Evolutionary conservation across 768 basidiomycete genomes (phyloP), one percentile per base, ranked within the genome.

Genomic region (Pisolithus marmoratus): DNA sequence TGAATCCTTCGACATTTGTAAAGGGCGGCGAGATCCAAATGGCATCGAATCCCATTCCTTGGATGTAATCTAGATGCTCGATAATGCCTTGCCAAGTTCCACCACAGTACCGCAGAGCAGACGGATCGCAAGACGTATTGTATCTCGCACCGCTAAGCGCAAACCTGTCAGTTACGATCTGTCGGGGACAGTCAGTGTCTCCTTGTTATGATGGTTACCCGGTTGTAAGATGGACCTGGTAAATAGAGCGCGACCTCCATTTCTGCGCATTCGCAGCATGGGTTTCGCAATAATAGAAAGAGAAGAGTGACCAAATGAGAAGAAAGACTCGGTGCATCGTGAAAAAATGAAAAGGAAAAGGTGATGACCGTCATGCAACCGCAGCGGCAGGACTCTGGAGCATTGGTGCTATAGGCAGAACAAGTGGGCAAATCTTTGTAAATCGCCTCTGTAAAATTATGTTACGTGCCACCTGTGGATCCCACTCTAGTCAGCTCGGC

Each of bases 91-190:
- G 63, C 76, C 79, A 83, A 2, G 78, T 78, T 5, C 82, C 82
- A 27, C 81, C 81, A 52, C 82, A 84, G 63, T 81, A 80, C 37
- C 69, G 68, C 38, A 77, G 75, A 23, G 68, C 62, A 27, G 66
- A 60, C 1, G 78, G 75, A 56, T 81, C 69, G 60, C 82, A 82
- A 2, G 68, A 51, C 38, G 71, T 55, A 43, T 64, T 66, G 55
- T 67, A 63, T 2, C 60, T 63, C 1, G 61, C 56, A 6, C 65
- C 69, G 36, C 74, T 72, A 6, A 78, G 76, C 14, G 82, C 81
- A 57, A 83, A 84, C n/a, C 83, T 70, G 57, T 84, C 83, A 1
- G 81, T 82, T 36, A 84, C 66, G 29, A 82, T 47, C 74, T 78
- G 49, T 19, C 15, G 38, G 9, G 20, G 17, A 24, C 6, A 12